Evolutionary conservation across 768 basidiomycete species (phyloP), one percentile per base, ranked within the genome.

Genomic region (Leccinum longicurvipes): DNA sequence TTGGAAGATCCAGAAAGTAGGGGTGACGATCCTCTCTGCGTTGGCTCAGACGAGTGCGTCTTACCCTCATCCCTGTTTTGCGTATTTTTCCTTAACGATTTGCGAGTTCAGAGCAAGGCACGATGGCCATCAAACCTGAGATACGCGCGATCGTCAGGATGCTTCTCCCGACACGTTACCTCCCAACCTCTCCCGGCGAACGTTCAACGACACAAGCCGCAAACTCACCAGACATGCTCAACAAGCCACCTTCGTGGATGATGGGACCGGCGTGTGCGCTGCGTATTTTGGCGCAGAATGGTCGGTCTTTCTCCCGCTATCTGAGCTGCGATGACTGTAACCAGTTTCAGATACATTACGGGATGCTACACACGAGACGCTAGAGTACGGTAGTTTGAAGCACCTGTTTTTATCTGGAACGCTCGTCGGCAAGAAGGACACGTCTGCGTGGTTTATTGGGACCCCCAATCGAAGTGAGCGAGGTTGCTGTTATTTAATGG

Each of bases 1-100:
- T 7, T 68, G 63, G 66, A 58, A 57, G n/a, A 19, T 8, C 12
- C 66, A 66, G 53, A 67, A 67, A 21, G 66, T 59, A 6, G 66
- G 63, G 3, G 61, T 63, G 42, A 60, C 46, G 7, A 65, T 68
- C 12, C 64, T 67, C 10, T 68, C 57, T 15, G 60, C 66, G 6
- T 46, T 67, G 48, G 57, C 61, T 28, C 61, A 51, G 42, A 67
- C 63, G 0, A 45, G 66, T 68, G 55, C 14, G 54, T 2, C 17
- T 32, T 8, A 28, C 11, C 1, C 23, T 7, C 23, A 24, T 24
- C 45, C 27, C 25, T 14, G 7, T 23, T 12, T 23, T 44, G 10
- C 12, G 8, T 11, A 3, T 44, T 24, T n/a, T 47, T 47, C 24
- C n/a, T 27, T 27, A 27, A 47, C 46, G n/a, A 11, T 28, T 47